Evolutionary conservation across 805 yeast species (phyloP).

Genomic region (Millerozyma acaciae): DNA sequence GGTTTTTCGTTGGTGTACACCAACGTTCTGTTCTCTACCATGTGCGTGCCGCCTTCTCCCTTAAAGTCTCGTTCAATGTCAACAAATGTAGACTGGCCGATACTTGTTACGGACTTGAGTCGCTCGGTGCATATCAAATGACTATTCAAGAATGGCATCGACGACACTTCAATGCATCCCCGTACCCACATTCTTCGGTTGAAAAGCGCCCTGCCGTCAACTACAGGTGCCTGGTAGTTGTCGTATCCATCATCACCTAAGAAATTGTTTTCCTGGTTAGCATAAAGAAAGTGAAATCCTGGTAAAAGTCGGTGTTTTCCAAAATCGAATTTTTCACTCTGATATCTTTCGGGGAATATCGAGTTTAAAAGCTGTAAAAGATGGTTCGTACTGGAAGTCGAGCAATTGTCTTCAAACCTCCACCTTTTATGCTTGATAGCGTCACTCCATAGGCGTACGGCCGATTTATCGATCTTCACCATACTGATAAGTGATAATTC

Average conservation of each 20-base stretch:
- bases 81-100: constrained; percentile 45
- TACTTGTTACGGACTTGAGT: constrained; percentile 36
- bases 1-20: constrained; percentile 48
- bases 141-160: constrained; percentile 25
- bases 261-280: constrained; percentile 50
- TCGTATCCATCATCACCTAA: constrained; percentile 79
- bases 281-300: constrained; percentile 67
- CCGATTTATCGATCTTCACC: not conserved
- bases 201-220: constrained; percentile 27
- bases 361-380: constrained; percentile 13
- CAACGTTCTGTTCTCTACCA: constrained; percentile 54
- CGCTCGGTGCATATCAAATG: constrained; percentile 52
- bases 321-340: not conserved
- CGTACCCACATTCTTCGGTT: constrained; percentile 76
- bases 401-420: constrained; percentile 17
- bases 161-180: constrained; percentile 51
- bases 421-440: constrained; percentile 15
- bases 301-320: constrained; percentile 18
- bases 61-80: constrained; percentile 49
- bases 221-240: constrained; percentile 64
- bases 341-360: constrained; percentile 8
- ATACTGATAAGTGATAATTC: not conserved
- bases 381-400: constrained; percentile 18
- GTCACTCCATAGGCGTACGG: constrained; percentile 16
- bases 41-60: constrained; percentile 22